phyloP scores from a whole-genome alignment of 192 early-diverging fungal species.

The Jimgerdemannia flammicorona region DNA sequence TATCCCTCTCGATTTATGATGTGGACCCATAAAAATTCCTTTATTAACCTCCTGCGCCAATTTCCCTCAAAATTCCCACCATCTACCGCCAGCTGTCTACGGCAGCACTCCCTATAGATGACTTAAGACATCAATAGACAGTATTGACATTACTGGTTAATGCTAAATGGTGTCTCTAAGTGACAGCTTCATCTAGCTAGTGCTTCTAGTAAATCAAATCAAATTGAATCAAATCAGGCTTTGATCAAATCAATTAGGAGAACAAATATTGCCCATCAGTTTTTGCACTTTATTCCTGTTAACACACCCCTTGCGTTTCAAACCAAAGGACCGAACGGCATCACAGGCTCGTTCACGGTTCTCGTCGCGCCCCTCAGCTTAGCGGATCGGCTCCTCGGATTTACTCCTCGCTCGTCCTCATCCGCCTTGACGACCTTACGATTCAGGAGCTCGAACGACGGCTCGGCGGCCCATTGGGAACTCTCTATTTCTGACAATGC shows the following conservation, averaged over 20 bases:
- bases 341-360: constrained; percentile 16
- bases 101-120: constrained; percentile 76
- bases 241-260: no score
- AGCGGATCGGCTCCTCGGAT: constrained; percentile 56
- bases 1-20: background rate
- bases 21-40: no score
- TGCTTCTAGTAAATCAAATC: no score
- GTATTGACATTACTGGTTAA: no score
- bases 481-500: background rate
- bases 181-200: no score
- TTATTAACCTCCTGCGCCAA: background rate
- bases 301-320: no score
- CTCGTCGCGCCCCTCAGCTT: constrained; percentile 38
- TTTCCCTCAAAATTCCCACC: no score
- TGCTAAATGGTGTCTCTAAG: no score
- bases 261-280: no score
- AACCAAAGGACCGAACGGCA: constrained; percentile 12
- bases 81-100: constrained; percentile 57
- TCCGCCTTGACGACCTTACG: constrained; percentile 42
- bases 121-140: no score
- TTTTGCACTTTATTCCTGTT: no score
- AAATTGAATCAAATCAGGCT: no score
- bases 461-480: background rate
- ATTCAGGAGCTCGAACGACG: constrained; percentile 27
- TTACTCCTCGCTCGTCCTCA: constrained; percentile 44